Conservation (phyloP, 192 early-diverging fungal genomes). For the Backusella westeae region DNA sequence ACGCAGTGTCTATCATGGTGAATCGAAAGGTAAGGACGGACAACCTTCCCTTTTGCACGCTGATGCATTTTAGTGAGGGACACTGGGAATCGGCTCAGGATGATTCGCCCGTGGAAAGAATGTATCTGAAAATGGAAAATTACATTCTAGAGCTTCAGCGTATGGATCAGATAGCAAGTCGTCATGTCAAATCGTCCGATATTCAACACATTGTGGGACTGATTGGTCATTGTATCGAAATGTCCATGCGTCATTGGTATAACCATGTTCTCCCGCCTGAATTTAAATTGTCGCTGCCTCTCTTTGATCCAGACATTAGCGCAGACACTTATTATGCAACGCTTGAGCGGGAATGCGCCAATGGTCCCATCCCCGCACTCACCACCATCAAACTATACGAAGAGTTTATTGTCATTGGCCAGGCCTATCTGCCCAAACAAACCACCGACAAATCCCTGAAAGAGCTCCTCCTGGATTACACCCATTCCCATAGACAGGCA, state of each 20-base stretch:
- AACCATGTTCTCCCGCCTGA: neutral
- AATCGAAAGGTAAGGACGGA: neutral
- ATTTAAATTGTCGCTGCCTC: constrained; percentile 5
- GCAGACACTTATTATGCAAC: neutral
- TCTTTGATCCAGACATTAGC: neutral
- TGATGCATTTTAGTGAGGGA: neutral
- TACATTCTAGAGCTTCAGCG: constrained; percentile 6
- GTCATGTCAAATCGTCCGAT: neutral
- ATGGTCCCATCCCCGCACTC: neutral
- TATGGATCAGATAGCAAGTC: neutral
- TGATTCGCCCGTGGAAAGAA: neutral
- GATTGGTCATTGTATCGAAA: constrained; percentile 7
- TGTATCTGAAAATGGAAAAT: neutral
- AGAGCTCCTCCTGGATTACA: neutral
- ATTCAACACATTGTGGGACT: neutral
- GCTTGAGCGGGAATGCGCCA: neutral
- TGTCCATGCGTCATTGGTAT: constrained; percentile 16
- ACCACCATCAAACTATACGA: constrained; percentile 5
- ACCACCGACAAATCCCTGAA: neutral
- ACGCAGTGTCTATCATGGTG: neutral
- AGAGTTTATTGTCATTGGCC: constrained; percentile 9
- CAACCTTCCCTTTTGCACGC: neutral
- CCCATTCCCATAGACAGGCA: neutral
- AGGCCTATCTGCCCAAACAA: constrained; percentile 12
- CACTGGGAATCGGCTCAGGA: neutral